phyloP scores from a whole-genome alignment of 371 early-diverging fungal genomes.

The Apophysomyces ossiformis region DNA sequence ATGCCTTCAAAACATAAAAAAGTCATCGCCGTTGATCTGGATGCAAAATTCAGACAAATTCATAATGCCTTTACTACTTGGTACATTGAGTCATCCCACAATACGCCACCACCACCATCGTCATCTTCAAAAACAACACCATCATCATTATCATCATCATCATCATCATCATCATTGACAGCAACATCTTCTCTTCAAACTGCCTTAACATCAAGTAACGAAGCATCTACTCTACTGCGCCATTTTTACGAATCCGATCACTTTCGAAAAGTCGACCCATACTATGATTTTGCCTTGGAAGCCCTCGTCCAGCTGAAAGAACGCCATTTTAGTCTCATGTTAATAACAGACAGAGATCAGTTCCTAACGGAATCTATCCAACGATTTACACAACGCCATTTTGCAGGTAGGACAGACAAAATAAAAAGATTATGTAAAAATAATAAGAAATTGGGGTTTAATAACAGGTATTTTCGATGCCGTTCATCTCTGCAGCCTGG shows the following conservation, averaged over 20 bases:
- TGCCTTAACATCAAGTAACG: conserved; percentile 53
- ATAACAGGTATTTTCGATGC: conserved; percentile 50
- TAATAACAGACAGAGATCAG: conserved; percentile 57
- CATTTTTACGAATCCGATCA: conserved; percentile 54
- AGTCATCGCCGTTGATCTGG: conserved; percentile 58
- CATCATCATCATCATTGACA: conserved; percentile 15
- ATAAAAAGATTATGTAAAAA: not conserved
- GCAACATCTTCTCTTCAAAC: conserved; percentile 39
- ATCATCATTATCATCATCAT: not conserved
- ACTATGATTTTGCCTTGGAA: conserved; percentile 55
- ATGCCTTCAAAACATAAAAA: conserved; percentile 34
- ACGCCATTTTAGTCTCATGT: conserved; percentile 51
- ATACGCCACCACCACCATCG: too few species aligned
- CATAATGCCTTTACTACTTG: conserved; percentile 46
- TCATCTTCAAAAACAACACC: conserved; percentile 24
- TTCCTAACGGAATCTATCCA: conserved; percentile 58
- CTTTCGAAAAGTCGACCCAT: conserved; percentile 52
- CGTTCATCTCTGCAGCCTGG: conserved; percentile 56
- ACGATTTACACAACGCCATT: conserved; percentile 54
- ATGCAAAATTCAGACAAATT: conserved; percentile 55
- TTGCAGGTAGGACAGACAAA: conserved; percentile 33
- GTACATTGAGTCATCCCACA: conserved; percentile 46
- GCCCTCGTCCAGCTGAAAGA: conserved; percentile 56
- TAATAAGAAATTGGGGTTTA: conserved; percentile 10
- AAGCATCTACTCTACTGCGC: conserved; percentile 49